A percentile compares a stretch with the other conserved stretches of the same genome.
Conservation (phyloP, 768 basidiomycete species). For the Mycena leptocephala region DNA sequence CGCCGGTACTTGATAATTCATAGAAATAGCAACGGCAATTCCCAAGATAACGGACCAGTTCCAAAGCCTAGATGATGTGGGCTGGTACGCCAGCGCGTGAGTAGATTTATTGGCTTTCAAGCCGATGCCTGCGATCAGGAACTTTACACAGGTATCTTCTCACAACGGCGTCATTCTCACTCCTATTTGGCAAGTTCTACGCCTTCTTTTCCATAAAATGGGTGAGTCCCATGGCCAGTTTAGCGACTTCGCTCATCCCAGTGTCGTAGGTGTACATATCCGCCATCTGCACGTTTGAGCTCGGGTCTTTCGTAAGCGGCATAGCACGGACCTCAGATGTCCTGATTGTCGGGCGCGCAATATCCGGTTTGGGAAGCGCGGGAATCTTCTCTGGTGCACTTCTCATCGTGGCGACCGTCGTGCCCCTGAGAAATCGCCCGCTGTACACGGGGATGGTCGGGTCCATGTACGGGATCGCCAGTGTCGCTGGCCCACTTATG, state of each 20-base stretch:
- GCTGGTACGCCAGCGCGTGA: slow-evolving; percentile 38
- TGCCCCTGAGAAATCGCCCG: slow-evolving; percentile 46
- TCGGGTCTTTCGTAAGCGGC: slow-evolving; percentile 62
- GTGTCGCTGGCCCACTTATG: slow-evolving; percentile 46
- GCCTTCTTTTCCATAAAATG: slow-evolving; percentile 38
- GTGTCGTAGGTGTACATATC: slow-evolving; percentile 20
- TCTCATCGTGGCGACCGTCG: slow-evolving; percentile 45
- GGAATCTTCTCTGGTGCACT: slow-evolving; percentile 46
- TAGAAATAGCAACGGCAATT: slow-evolving; percentile 40
- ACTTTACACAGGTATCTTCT: slow-evolving; percentile 12
- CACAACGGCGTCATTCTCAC: slow-evolving; percentile 24
- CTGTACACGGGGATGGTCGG: slow-evolving; percentile 57
- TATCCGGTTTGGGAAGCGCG: slow-evolving; percentile 62
- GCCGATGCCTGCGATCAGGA: background rate
- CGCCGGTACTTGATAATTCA: background rate
- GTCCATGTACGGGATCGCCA: slow-evolving; percentile 41
- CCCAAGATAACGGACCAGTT: slow-evolving; percentile 49
- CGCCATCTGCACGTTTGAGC: slow-evolving; percentile 56
- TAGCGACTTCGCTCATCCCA: background rate
- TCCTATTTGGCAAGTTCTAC: slow-evolving; percentile 42
- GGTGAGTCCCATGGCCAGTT: background rate
- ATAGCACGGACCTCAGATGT: slow-evolving; percentile 44
- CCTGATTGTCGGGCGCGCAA: slow-evolving; percentile 61
- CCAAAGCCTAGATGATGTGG: slow-evolving; percentile 45
- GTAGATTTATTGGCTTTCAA: slow-evolving; percentile 39